Conservation (phyloP, 2,329 filamentous ascomycete genomes). For the Botryotinia narcissicola region DNA sequence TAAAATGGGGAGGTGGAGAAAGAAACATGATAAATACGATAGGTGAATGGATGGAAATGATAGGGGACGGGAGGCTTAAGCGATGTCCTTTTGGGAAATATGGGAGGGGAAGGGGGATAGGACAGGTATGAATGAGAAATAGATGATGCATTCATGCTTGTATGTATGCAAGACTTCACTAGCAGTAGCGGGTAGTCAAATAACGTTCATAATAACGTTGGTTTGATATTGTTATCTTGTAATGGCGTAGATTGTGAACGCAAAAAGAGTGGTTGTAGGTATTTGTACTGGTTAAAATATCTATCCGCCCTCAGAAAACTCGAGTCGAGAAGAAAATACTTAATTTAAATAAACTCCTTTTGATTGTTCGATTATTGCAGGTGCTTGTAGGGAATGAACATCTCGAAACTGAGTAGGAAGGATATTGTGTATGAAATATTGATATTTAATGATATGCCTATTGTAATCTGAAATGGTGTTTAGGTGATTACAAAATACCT, state of each 20-base stretch:
- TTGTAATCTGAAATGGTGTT: neutral
- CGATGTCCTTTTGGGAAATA: neutral
- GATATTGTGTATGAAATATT: neutral
- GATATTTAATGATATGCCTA: neutral
- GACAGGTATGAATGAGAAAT: neutral
- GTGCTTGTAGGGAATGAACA: neutral
- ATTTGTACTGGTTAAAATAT: neutral
- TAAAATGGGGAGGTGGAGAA: neutral
- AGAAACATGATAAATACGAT: neutral
- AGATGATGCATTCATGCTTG: neutral
- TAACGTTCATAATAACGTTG: neutral
- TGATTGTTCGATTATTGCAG: neutral
- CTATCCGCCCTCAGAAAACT: neutral
- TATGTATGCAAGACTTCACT: neutral
- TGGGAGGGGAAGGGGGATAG: neutral
- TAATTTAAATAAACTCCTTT: neutral
- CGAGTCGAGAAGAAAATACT: neutral
- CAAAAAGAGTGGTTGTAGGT: neutral
- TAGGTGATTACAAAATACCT: neutral
- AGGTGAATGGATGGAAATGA: conserved; percentile 1
- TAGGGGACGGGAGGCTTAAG: neutral
- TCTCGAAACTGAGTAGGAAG: neutral
- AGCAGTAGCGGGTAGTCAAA: neutral
- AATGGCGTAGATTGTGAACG: neutral
- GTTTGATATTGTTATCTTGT: neutral